phyloP scores from a whole-genome alignment of 2,329 filamentous ascomycete genomes.

The Trichoderma sp. region DNA sequence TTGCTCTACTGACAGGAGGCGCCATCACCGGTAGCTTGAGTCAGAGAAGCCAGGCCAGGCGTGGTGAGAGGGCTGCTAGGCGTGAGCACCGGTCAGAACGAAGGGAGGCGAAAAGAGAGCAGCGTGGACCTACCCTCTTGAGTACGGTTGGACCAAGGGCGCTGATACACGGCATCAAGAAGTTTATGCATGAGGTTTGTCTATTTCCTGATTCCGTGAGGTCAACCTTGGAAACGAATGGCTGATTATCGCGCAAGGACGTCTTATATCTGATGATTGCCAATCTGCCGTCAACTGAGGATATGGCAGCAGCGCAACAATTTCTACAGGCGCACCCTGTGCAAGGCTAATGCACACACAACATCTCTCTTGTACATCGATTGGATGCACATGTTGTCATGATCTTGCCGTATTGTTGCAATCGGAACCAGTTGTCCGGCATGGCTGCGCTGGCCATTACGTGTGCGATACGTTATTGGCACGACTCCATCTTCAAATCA shows the following conservation, averaged over 20 bases:
- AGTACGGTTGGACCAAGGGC: slow-evolving; percentile 16
- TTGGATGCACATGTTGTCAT: not conserved
- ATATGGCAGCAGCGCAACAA: slow-evolving; percentile 27
- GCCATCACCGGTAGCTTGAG: slow-evolving; percentile 2
- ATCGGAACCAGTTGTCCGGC: too few relatives aligned
- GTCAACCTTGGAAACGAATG: too few relatives aligned
- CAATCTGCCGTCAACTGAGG: slow-evolving; percentile 26
- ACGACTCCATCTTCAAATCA: too few relatives aligned
- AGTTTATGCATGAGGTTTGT: slow-evolving; percentile 29
- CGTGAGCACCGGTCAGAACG: not conserved
- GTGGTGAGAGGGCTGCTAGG: not conserved
- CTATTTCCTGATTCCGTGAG: too few relatives aligned
- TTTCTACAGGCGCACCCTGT: slow-evolving; percentile 7
- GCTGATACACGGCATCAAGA: slow-evolving; percentile 24
- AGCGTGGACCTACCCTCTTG: slow-evolving; percentile 18
- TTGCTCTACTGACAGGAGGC: slow-evolving; percentile 36
- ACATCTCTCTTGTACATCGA: not conserved
- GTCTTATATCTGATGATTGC: slow-evolving; percentile 30
- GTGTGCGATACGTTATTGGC: too few relatives aligned
- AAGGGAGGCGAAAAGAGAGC: slow-evolving; percentile 18
- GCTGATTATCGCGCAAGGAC: slow-evolving; percentile 22
- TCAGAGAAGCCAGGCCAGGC: not conserved
- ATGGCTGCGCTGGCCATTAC: too few relatives aligned
- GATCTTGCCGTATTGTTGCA: too few relatives aligned
- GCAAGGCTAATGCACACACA: not conserved